These are phyloP conservation scores for Thermothielavioides terrestris DNA, from an alignment of 495 filamentous ascomycete genomes.

Conservation along the genomic window DNA sequence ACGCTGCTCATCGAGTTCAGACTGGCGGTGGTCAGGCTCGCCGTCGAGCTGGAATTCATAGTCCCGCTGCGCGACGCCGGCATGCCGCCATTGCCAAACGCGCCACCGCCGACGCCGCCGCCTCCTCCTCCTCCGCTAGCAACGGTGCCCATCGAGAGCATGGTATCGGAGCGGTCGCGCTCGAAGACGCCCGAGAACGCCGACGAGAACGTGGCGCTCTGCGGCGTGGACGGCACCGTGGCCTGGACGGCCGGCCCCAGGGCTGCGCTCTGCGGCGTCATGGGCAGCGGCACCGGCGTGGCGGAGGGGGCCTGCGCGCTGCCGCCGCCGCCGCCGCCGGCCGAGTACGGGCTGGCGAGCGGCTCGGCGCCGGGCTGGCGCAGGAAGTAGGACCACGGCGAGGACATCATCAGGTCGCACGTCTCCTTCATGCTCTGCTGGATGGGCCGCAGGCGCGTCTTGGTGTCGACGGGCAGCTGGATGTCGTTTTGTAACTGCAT, in stretches of 20 bases:
- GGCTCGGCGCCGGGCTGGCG: constrained; percentile 10
- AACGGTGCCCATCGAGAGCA: constrained; percentile 51
- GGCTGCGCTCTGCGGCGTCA: constrained; percentile 72
- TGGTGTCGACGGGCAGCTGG: constrained; percentile 56
- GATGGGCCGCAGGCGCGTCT: constrained; percentile 62
- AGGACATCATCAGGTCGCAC: constrained; percentile 60
- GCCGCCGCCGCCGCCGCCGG: background rate
- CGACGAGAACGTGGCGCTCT: constrained; percentile 54
- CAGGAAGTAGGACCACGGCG: constrained; percentile 60
- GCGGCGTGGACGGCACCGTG: constrained; percentile 73
- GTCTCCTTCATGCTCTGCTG: constrained; percentile 70
- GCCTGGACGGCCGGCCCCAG: constrained; percentile 83
- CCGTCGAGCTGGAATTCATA: constrained; percentile 35
- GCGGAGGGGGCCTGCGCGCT: constrained; percentile 27
- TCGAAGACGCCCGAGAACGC: constrained; percentile 63
- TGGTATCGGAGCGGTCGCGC: constrained; percentile 50
- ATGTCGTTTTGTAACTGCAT: constrained; percentile 55
- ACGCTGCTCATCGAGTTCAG: constrained; percentile 33
- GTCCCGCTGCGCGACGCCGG: constrained; percentile 35
- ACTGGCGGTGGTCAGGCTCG: constrained; percentile 20
- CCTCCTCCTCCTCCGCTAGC: background rate
- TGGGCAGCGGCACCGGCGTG: constrained; percentile 36
- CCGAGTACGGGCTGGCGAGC: constrained; percentile 4
- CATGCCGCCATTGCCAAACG: background rate
- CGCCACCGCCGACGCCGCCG: constrained; percentile 19